Conservation (phyloP, 768 basidiomycete species). For the Russula dissimulans region DNA sequence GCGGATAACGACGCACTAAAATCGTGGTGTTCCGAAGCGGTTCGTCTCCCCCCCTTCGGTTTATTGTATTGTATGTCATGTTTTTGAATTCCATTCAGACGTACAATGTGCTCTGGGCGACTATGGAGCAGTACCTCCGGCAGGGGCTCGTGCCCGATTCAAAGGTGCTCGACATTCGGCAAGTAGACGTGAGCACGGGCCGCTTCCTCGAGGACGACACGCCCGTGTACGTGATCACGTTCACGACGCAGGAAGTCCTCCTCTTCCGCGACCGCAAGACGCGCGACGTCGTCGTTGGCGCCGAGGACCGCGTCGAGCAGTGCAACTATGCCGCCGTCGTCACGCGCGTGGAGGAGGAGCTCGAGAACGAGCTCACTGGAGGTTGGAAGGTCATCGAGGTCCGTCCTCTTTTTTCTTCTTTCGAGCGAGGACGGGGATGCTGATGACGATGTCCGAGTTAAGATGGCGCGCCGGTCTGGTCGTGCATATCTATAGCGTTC, state of each 20-base stretch:
- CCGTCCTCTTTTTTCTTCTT: conserved; percentile 22
- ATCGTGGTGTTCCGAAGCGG: conserved; percentile 94
- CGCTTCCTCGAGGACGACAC: conserved; percentile 86
- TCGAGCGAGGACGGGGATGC: neutral
- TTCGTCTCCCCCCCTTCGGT: conserved; percentile 33
- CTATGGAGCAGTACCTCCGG: conserved; percentile 86
- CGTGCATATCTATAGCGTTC: conserved; percentile 37
- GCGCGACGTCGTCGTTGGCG: conserved; percentile 77
- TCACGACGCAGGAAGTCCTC: conserved; percentile 89
- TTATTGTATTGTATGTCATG: neutral
- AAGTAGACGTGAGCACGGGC: conserved; percentile 87
- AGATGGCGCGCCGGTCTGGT: conserved; percentile 46
- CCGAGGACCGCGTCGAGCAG: conserved; percentile 86
- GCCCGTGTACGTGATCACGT: conserved; percentile 86
- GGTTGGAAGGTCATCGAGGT: conserved; percentile 99
- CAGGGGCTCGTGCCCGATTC: conserved; percentile 90
- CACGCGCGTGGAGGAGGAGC: conserved; percentile 79
- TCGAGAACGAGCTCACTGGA: conserved; percentile 87
- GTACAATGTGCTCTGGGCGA: conserved; percentile 97
- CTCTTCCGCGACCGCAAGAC: conserved; percentile 87
- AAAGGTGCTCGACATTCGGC: conserved; percentile 92
- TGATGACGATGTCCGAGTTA: conserved; percentile 5
- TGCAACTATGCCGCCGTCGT: conserved; percentile 89
- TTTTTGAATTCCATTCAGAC: conserved; percentile 41
- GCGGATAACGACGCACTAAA: conserved; percentile 81